Percentiles rank a stretch among this genome's conserved stretches.
Conservation (phyloP, 345 rosid species). For the Microthlaspi erraticum region DNA sequence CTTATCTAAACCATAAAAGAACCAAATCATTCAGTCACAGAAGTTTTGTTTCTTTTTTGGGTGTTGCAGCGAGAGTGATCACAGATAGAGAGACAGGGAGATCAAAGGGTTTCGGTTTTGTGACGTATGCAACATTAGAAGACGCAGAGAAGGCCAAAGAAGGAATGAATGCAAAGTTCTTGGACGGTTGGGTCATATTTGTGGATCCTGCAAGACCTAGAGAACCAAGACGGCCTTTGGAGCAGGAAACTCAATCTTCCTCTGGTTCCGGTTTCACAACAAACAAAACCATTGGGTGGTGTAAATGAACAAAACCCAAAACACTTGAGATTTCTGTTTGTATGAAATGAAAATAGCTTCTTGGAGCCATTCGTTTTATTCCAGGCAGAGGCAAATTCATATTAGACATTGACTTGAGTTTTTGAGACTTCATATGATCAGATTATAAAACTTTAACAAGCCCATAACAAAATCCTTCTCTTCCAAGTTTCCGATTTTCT, state of each 20-base stretch:
- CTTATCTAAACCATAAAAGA: not conserved
- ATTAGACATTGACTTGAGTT: not conserved
- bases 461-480: not conserved
- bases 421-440: not conserved
- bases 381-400: not conserved
- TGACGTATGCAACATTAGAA: conserved; percentile 66
- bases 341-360: conserved; percentile 3
- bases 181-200: conserved; percentile 97
- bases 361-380: not conserved
- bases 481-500: not conserved
- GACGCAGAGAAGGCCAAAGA: conserved; percentile 92
- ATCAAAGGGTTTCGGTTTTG: conserved; percentile 87
- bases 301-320: conserved; percentile 52
- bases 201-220: conserved; percentile 90
- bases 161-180: conserved; percentile 82
- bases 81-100: conserved; percentile 68
- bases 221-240: conserved; percentile 52
- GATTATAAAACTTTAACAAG: not conserved
- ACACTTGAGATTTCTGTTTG: not conserved
- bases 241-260: conserved; percentile 39
- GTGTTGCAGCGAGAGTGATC: conserved; percentile 69
- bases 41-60: not conserved
- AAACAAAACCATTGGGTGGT: conserved; percentile 84
- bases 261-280: conserved; percentile 68
- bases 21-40: not conserved